Percentiles rank a stretch among this genome's conserved stretches.
phyloP scores from a whole-genome alignment of 768 basidiomycete genomes.

The Amanita brunnescens region DNA sequence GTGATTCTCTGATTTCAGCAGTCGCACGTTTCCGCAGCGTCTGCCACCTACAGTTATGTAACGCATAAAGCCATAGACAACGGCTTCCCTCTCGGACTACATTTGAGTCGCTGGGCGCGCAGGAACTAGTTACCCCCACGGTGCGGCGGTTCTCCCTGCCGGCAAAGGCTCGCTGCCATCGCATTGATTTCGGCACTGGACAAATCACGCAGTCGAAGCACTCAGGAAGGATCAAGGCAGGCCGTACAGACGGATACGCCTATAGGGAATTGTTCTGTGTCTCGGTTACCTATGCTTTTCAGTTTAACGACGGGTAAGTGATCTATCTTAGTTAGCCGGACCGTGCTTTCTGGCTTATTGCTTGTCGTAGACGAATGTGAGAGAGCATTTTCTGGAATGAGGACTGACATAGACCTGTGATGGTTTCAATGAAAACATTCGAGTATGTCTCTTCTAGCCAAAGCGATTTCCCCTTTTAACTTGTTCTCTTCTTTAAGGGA shows the following conservation, averaged over 20 bases:
- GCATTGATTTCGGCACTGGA: background rate
- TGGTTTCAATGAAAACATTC: background rate
- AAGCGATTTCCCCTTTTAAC: background rate
- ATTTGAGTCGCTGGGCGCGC: conserved; percentile 27
- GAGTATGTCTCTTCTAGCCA: background rate
- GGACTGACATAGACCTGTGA: conserved; percentile 1
- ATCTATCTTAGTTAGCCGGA: background rate
- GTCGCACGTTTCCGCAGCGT: conserved; percentile 36
- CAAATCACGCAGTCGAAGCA: conserved; percentile 36
- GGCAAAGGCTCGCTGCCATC: conserved; percentile 13
- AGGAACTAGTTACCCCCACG: conserved; percentile 35
- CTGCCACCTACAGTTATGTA: conserved; percentile 42
- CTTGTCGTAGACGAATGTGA: background rate
- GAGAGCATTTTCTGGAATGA: conserved; percentile 1
- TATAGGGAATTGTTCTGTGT: conserved; percentile 30
- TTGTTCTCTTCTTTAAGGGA: background rate
- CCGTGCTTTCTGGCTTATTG: background rate
- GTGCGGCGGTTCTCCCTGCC: conserved; percentile 38
- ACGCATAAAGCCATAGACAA: conserved; percentile 29
- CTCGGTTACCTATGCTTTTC: background rate
- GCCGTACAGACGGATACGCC: conserved; percentile 20
- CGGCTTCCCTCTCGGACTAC: conserved; percentile 30
- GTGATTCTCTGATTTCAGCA: background rate
- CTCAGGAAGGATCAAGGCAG: conserved; percentile 19
- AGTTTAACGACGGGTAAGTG: background rate